Evolutionary conservation across 805 yeast species (phyloP).

Genomic region (Scheffersomyces ergatensis): DNA sequence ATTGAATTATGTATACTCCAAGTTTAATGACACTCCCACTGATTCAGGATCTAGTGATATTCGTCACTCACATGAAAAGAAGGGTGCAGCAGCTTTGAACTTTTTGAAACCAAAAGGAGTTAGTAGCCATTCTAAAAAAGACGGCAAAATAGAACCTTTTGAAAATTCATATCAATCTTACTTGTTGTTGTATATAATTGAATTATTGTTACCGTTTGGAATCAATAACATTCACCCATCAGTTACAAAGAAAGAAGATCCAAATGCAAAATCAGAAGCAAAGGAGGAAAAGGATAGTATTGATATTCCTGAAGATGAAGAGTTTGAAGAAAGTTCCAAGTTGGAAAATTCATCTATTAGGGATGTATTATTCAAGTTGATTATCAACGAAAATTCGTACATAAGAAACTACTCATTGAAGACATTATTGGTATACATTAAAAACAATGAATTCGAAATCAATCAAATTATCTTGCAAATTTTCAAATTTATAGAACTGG

Average conservation of each 20-base stretch:
- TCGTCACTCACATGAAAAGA: constrained; percentile 12
- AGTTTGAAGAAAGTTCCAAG: constrained; percentile 15
- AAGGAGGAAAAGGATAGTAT: constrained; percentile 7
- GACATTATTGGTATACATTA: constrained; percentile 28
- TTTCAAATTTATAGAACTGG: constrained; percentile 28
- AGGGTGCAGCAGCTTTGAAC: constrained; percentile 17
- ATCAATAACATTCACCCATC: constrained; percentile 25
- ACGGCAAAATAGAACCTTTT: constrained; percentile 23
- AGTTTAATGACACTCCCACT: constrained; percentile 17
- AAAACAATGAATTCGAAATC: constrained; percentile 29
- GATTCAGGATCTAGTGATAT: neutral
- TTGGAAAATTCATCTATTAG: constrained; percentile 23
- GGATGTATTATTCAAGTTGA: constrained; percentile 26
- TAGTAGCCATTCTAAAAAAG: constrained; percentile 15
- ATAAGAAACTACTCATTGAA: constrained; percentile 35
- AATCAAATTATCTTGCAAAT: constrained; percentile 31
- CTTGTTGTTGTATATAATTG: constrained; percentile 27
- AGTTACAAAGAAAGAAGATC: constrained; percentile 8
- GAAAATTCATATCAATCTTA: constrained; percentile 33
- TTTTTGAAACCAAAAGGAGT: constrained; percentile 21
- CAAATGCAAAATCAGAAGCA: neutral
- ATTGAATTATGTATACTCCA: constrained; percentile 25
- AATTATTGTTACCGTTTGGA: constrained; percentile 33
- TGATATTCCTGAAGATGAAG: constrained; percentile 10
- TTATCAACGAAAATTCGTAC: constrained; percentile 30